Conservation (phyloP, 352 stramenopile species). For the Lagenidium giganteum region DNA sequence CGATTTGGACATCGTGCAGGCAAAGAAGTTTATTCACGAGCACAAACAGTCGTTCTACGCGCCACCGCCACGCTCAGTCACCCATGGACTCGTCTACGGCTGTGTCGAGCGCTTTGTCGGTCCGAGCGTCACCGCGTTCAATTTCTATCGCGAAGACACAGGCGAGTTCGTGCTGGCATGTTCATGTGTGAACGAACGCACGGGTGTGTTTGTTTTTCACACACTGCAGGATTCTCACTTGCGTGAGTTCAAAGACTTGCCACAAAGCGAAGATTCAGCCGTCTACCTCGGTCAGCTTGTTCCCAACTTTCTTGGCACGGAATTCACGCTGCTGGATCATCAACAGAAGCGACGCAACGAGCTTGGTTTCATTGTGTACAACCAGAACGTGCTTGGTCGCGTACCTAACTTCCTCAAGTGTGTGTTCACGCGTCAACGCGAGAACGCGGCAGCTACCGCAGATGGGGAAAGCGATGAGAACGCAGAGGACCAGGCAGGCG, state of each 20-base stretch:
- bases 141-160: slow-evolving; percentile 79
- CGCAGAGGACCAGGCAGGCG: slow-evolving; percentile 1
- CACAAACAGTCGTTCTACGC: slow-evolving; percentile 76
- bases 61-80: slow-evolving; percentile 11
- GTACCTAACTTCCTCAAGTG: slow-evolving; percentile 70
- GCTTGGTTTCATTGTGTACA: slow-evolving; percentile 74
- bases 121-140: slow-evolving; percentile 78
- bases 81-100: slow-evolving; percentile 44
- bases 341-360: slow-evolving; percentile 62
- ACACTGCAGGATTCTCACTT: slow-evolving; percentile 75
- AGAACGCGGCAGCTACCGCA: no score
- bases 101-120: slow-evolving; percentile 68
- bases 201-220: slow-evolving; percentile 77
- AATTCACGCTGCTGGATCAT: slow-evolving; percentile 83
- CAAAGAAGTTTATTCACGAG: slow-evolving; percentile 70
- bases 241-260: slow-evolving; percentile 63
- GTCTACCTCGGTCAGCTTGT: slow-evolving; percentile 77
- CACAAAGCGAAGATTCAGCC: slow-evolving; percentile 67
- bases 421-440: slow-evolving; percentile 33
- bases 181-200: slow-evolving; percentile 64
- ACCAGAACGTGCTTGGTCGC: slow-evolving; percentile 71
- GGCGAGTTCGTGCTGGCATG: slow-evolving; percentile 71
- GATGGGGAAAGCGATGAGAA: slow-evolving; percentile 8
- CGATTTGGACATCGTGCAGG: slow-evolving; percentile 55
- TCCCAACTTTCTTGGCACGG: slow-evolving; percentile 78